These are phyloP conservation scores for Rhododendron williamsianum DNA, from an alignment of 148 eudicot genomes.

Conservation along the genomic window DNA sequence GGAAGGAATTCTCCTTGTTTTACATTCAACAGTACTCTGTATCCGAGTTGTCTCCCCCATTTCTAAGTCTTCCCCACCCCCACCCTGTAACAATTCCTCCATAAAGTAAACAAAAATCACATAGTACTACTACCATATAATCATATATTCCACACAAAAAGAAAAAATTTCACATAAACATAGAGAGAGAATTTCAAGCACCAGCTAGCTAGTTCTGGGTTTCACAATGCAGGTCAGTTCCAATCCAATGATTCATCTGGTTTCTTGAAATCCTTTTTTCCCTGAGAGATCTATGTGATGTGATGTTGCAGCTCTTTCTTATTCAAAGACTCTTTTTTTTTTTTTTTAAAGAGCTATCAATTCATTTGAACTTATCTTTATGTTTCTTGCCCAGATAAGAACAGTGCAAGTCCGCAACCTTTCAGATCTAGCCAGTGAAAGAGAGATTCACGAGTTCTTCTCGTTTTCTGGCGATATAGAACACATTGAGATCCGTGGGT, in stretches of 20 bases:
- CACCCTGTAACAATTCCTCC: conserved; percentile 4
- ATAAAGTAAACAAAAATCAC: not conserved
- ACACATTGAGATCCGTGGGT: conserved; percentile 66
- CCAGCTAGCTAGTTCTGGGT: not conserved
- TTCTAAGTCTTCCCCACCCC: not conserved
- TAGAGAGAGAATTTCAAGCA: not conserved
- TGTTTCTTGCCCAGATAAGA: conserved; percentile 36
- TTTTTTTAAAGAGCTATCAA: too few relatives aligned
- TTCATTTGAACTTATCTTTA: not conserved
- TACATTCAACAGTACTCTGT: not conserved
- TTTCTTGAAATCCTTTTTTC: not conserved
- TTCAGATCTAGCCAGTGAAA: conserved; percentile 91
- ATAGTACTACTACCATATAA: not conserved
- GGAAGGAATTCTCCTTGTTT: not conserved
- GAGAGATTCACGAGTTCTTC: conserved; percentile 88
- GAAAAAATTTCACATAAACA: not conserved
- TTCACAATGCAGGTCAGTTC: conserved; percentile 22
- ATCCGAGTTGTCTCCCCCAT: not conserved
- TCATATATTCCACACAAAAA: not conserved
- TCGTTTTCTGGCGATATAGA: conserved; percentile 90
- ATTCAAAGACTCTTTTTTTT: not conserved
- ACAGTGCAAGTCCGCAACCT: conserved; percentile 71
- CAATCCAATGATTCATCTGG: not conserved
- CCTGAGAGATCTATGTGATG: not conserved
- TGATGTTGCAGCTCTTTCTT: not conserved